Conservation (phyloP, 225 moss, liverwort and hornwort species). For the Sphagnum tenellum region DNA sequence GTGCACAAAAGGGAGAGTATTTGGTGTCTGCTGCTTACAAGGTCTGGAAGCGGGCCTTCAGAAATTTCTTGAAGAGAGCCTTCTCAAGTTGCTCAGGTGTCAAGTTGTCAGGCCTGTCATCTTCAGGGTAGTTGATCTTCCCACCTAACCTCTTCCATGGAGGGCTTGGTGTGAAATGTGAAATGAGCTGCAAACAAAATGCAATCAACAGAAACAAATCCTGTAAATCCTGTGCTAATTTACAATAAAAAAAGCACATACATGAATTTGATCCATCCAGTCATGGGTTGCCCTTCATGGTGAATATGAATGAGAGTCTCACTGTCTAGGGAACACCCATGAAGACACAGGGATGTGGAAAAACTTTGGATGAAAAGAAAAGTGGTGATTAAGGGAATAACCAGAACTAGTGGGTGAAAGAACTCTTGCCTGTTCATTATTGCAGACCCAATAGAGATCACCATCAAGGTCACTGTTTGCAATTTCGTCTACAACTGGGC, state of each 20-base stretch:
- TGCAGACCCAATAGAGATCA: conserved; percentile 26
- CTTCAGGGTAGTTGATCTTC: conserved; percentile 37
- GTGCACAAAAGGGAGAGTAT: too few relatives aligned
- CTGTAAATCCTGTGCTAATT: background rate
- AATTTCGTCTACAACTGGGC: conserved; percentile 17
- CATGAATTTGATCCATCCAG: background rate
- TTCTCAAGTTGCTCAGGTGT: conserved; percentile 36
- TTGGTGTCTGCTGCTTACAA: conserved; percentile 15
- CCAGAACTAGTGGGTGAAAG: background rate
- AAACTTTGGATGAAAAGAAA: too few relatives aligned
- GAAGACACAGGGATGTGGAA: too few relatives aligned
- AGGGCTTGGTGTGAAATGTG: conserved; percentile 32
- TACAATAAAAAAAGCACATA: background rate
- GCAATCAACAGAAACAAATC: background rate
- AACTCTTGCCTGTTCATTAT: conserved; percentile 14
- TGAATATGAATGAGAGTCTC: too few relatives aligned
- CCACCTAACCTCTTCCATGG: conserved; percentile 53
- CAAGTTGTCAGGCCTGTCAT: conserved; percentile 33
- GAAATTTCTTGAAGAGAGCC: conserved; percentile 41
- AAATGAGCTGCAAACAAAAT: conserved; percentile 30
- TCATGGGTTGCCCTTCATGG: background rate
- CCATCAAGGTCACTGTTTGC: conserved; percentile 29
- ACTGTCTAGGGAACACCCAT: too few relatives aligned
- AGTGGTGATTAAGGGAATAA: too few relatives aligned
- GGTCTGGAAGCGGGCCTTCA: conserved; percentile 37